Conservation (phyloP, 2,329 filamentous ascomycete species). For the Botrytis medusae region DNA sequence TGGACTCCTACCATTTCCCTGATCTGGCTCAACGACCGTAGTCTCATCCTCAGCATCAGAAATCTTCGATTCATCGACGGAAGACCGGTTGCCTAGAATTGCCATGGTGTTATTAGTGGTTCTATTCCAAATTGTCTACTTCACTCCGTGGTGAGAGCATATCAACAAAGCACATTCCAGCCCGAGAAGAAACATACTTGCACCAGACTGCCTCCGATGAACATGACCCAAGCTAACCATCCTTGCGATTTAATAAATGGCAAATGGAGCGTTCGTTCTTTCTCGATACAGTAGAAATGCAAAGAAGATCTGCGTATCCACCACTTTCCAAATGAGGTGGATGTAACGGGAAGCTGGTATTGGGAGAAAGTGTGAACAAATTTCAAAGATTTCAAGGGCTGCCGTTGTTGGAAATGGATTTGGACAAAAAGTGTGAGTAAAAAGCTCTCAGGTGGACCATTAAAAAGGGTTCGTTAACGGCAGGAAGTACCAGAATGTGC, state of each 20-base stretch:
- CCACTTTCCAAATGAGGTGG: not conserved
- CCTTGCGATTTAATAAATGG: constrained; percentile 18
- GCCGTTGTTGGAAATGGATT: constrained; percentile 14
- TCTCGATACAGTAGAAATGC: not conserved
- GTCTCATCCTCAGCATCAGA: constrained; percentile 66
- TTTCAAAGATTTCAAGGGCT: not conserved
- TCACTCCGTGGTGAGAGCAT: not conserved
- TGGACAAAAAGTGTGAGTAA: constrained; percentile 7
- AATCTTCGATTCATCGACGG: constrained; percentile 37
- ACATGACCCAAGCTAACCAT: constrained; percentile 45
- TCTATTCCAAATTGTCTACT: not conserved
- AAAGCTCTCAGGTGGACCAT: constrained; percentile 7
- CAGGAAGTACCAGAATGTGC: not conserved
- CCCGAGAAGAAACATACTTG: constrained; percentile 41
- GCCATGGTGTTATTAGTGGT: constrained; percentile 11
- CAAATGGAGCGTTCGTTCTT: not conserved
- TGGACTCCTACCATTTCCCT: constrained; percentile 76
- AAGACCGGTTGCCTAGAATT: constrained; percentile 45
- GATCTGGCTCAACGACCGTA: constrained; percentile 81
- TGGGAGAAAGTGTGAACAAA: not conserved
- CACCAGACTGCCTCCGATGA: constrained; percentile 48
- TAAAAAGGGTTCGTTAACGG: constrained; percentile 5
- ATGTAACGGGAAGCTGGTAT: not conserved
- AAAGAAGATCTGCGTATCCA: not conserved
- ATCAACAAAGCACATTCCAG: not conserved